Conservation (phyloP, 2,329 filamentous ascomycete genomes). For the Aspergillus bombycis region DNA sequence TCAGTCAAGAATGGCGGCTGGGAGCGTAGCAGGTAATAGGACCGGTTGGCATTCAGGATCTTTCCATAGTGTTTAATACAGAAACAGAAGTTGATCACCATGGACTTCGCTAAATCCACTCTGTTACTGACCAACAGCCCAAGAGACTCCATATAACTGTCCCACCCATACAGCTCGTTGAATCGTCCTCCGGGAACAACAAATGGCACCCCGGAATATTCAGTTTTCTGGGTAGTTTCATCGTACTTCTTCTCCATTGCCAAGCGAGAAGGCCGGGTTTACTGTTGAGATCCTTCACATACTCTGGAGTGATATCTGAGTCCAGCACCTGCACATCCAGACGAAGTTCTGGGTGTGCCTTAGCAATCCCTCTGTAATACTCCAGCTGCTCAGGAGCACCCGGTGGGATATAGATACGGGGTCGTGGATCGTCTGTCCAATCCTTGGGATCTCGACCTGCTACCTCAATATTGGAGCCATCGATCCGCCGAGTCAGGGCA, state of each 20-base stretch:
- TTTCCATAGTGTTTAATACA: conserved; percentile 98
- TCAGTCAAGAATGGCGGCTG: conserved; percentile 97
- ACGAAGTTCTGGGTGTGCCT: conserved; percentile 77
- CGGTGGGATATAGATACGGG: conserved; percentile 85
- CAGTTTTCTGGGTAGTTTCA: conserved; percentile 68
- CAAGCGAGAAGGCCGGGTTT: conserved; percentile 89
- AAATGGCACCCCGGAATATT: conserved; percentile 81
- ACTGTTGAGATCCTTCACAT: conserved; percentile 79
- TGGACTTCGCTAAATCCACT: conserved; percentile 84
- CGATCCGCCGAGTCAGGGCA: conserved; percentile 84
- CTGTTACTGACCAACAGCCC: conserved; percentile 85
- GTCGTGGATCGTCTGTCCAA: conserved; percentile 86
- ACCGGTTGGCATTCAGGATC: conserved; percentile 93
- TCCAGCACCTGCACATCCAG: conserved; percentile 82
- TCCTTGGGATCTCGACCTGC: conserved; percentile 92
- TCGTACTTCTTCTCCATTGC: conserved; percentile 80
- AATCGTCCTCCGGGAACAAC: conserved; percentile 97
- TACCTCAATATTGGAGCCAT: conserved; percentile 76
- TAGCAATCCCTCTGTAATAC: conserved; percentile 82
- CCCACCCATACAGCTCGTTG: conserved; percentile 98
- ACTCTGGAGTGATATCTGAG: conserved; percentile 73
- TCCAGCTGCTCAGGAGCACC: conserved; percentile 85
- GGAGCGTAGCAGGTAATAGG: conserved; percentile 91
- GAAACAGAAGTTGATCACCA: conserved; percentile 97
- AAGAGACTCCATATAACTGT: conserved; percentile 97